Evolutionary conservation across 108 stramenopile species (phyloP).

Genomic region (Schizochytrium sp.): DNA sequence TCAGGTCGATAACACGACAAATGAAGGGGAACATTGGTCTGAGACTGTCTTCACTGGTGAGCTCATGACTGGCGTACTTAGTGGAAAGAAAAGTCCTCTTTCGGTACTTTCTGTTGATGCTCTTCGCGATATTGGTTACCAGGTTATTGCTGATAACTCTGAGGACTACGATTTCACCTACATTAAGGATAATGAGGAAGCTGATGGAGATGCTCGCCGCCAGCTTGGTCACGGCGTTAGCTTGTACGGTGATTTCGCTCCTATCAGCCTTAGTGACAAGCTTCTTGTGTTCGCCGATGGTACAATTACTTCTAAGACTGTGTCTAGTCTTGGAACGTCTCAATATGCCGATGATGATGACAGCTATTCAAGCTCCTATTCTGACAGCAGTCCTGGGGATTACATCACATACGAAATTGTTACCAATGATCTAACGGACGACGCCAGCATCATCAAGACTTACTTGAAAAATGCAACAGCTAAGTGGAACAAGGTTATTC

Average conservation of each 20-base stretch:
- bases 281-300: background rate
- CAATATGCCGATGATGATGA: too few relatives aligned
- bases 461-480: too few relatives aligned
- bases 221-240: background rate
- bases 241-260: background rate
- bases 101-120: background rate
- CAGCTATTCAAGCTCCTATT: too few relatives aligned
- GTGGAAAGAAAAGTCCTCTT: background rate
- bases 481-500: too few relatives aligned
- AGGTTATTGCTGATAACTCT: background rate
- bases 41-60: background rate
- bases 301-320: background rate
- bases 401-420: too few relatives aligned
- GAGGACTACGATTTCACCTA: background rate
- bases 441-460: too few relatives aligned
- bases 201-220: conserved; percentile 6
- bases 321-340: background rate
- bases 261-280: background rate
- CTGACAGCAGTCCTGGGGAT: too few relatives aligned
- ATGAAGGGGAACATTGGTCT: background rate
- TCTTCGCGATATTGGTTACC: background rate
- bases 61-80: background rate
- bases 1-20: background rate
- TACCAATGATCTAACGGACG: too few relatives aligned
- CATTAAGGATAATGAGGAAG: background rate